Evolutionary conservation across 2,329 filamentous ascomycete species (phyloP).

Genomic region (Huntiella moniliformis): DNA sequence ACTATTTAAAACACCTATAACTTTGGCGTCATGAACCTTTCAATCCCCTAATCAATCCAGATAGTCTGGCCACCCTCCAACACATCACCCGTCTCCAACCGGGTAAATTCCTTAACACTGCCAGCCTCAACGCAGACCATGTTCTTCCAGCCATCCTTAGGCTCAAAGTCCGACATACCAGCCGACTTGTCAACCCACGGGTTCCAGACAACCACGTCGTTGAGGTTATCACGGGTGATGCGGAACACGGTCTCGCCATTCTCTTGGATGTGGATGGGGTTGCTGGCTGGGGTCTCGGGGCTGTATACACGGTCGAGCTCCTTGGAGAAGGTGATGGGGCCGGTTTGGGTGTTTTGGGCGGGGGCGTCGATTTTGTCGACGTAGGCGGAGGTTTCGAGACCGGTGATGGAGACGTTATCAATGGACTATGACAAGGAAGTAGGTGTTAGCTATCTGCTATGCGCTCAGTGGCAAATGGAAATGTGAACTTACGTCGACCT

Average conservation of each 20-base stretch:
- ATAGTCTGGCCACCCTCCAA: constrained; percentile 45
- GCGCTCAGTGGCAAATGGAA: too few relatives aligned
- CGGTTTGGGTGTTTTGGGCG: constrained; percentile 44
- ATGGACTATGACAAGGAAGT: constrained; percentile 45
- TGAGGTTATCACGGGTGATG: constrained; percentile 66
- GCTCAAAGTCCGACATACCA: constrained; percentile 69
- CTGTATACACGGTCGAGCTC: constrained; percentile 85
- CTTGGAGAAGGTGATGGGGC: constrained; percentile 47
- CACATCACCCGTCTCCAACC: constrained; percentile 58
- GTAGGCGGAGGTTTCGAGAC: constrained; percentile 60
- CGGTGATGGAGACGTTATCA: constrained; percentile 48
- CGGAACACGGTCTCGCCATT: constrained; percentile 47
- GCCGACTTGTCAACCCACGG: constrained; percentile 77
- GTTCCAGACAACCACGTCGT: constrained; percentile 91
- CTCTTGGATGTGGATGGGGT: constrained; percentile 41
- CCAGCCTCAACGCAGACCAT: constrained; percentile 95
- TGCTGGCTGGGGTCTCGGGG: constrained; percentile 39
- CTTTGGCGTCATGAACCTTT: neutral
- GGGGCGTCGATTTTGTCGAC: constrained; percentile 62
- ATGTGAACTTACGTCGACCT: constrained; percentile 46
- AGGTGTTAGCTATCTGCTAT: neutral
- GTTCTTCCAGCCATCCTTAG: constrained; percentile 74
- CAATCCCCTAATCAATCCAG: constrained; percentile 9
- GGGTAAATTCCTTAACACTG: constrained; percentile 62
- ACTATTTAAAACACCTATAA: neutral